These are phyloP conservation scores for Epichloe amarillans DNA, from an alignment of 2,329 filamentous ascomycete species.

Conservation along the genomic window DNA sequence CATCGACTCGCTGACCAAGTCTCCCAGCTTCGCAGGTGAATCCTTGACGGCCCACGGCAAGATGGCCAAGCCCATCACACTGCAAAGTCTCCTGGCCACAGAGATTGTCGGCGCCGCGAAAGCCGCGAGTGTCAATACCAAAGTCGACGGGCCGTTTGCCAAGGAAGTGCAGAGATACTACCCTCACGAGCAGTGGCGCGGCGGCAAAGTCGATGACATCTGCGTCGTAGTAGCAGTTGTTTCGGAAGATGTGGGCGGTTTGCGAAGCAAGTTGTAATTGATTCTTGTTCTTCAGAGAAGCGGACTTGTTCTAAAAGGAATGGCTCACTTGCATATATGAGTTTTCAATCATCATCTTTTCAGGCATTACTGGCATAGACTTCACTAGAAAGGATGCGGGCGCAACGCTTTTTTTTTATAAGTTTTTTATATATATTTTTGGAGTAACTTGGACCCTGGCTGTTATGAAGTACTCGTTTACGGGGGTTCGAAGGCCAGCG, in stretches of 20 bases:
- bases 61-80: slow-evolving; percentile 28
- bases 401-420: background rate
- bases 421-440: background rate
- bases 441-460: background rate
- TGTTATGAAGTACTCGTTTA: background rate
- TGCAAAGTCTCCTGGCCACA: slow-evolving; percentile 68
- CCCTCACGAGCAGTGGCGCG: slow-evolving; percentile 74
- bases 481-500: background rate
- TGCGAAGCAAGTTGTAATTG: slow-evolving; percentile 22
- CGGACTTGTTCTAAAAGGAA: background rate
- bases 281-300: background rate
- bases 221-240: slow-evolving; percentile 72
- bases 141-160: slow-evolving; percentile 82
- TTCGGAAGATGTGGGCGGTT: slow-evolving; percentile 39
- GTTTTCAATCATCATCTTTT: background rate
- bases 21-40: slow-evolving; percentile 13
- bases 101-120: slow-evolving; percentile 76
- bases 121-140: slow-evolving; percentile 65
- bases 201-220: slow-evolving; percentile 94
- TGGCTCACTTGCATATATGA: background rate
- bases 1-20: slow-evolving; percentile 32
- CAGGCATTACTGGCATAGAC: background rate
- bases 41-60: slow-evolving; percentile 7
- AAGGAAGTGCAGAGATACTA: slow-evolving; percentile 85
- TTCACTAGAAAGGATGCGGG: background rate